phyloP scores from a whole-genome alignment of 768 basidiomycete species.

The Termitomyces eurrhizus region DNA sequence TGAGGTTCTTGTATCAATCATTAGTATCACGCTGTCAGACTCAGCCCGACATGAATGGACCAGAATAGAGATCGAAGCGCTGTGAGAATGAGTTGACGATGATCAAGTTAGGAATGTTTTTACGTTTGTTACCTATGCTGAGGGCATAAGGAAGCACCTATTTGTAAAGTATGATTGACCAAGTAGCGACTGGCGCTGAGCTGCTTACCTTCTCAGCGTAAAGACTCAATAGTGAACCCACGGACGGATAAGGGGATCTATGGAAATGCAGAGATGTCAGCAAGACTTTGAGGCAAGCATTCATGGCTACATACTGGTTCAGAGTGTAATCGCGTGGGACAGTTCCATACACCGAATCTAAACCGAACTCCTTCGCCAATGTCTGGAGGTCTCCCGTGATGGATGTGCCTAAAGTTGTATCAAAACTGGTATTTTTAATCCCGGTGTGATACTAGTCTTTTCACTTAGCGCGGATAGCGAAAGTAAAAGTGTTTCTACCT shows the following conservation, averaged over 20 bases:
- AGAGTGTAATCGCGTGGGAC: constrained; percentile 77
- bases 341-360: constrained; percentile 60
- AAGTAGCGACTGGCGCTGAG: background rate
- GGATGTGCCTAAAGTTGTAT: constrained; percentile 47
- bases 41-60: too few species aligned
- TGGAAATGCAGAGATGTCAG: constrained; percentile 4
- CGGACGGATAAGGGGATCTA: constrained; percentile 62
- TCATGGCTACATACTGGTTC: constrained; percentile 38
- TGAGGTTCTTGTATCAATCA: too few species aligned
- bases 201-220: constrained; percentile 43
- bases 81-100: constrained; percentile 61
- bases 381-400: constrained; percentile 55
- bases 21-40: too few species aligned
- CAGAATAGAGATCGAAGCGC: constrained; percentile 64
- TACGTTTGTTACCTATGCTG: constrained; percentile 59
- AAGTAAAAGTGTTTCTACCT: constrained; percentile 35
- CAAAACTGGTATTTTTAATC: constrained; percentile 48
- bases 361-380: constrained; percentile 56
- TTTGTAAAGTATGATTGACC: background rate
- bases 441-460: constrained; percentile 60
- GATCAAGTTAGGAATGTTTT: constrained; percentile 56
- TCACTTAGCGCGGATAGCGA: background rate
- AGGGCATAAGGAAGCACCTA: constrained; percentile 55
- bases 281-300: background rate
- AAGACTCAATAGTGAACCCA: constrained; percentile 55